These are phyloP conservation scores for Wickerhamomyces alni DNA, from an alignment of 805 yeast genomes.

Conservation along the genomic window DNA sequence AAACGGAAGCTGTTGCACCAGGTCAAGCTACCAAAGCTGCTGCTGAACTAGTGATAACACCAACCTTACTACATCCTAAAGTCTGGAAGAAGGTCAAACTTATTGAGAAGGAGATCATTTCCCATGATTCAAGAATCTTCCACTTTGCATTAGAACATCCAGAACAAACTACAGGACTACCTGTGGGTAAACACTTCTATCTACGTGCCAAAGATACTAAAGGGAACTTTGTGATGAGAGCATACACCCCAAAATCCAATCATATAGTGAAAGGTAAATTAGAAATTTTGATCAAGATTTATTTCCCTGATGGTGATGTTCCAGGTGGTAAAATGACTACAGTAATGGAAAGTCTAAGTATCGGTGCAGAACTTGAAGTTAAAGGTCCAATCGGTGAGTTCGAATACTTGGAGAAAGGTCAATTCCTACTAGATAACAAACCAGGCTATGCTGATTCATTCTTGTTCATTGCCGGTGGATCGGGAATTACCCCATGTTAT, in stretches of 20 bases:
- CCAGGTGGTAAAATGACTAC: conserved; percentile 30
- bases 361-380: conserved; percentile 57
- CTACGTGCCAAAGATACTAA: conserved; percentile 21
- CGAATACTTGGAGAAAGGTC: conserved; percentile 38
- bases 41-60: conserved; percentile 1
- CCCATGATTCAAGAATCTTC: conserved; percentile 26
- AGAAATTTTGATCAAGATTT: conserved; percentile 27
- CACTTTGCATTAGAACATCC: conserved; percentile 24
- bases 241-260: conserved; percentile 29
- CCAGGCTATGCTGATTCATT: conserved; percentile 20
- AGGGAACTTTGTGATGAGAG: conserved; percentile 26
- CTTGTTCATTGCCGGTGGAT: conserved; percentile 69
- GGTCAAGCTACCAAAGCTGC: not conserved
- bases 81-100: conserved; percentile 23
- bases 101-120: conserved; percentile 18
- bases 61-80: conserved; percentile 24
- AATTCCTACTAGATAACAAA: conserved; percentile 47
- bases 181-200: conserved; percentile 28
- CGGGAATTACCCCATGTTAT: conserved; percentile 83
- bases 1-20: not conserved
- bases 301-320: conserved; percentile 23
- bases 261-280: conserved; percentile 23
- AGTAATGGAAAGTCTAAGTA: conserved; percentile 19
- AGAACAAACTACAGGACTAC: conserved; percentile 27
- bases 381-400: conserved; percentile 75